These are phyloP conservation scores for Thielaviopsis euricoi DNA, from an alignment of 2,329 filamentous ascomycete species.

Conservation along the genomic window DNA sequence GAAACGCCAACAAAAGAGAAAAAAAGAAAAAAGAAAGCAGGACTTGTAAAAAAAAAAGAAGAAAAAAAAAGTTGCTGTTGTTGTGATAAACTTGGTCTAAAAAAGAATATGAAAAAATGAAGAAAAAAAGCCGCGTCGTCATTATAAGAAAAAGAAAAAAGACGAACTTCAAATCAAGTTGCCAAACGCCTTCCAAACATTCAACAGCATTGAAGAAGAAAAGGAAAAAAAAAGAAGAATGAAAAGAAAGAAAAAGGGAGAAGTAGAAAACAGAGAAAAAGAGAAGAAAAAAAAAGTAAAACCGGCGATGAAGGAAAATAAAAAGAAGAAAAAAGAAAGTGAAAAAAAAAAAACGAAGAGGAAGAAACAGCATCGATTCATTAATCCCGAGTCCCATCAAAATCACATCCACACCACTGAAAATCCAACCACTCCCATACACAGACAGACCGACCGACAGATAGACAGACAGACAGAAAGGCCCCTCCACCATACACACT, in stretches of 20 bases:
- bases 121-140: slow-evolving; percentile 8
- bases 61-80: neutral
- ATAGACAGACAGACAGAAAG: no score
- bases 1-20: neutral
- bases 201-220: neutral
- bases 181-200: neutral
- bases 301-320: neutral
- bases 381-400: neutral
- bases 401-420: neutral
- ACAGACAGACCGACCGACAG: no score
- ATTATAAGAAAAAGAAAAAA: neutral
- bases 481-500: no score
- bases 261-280: neutral
- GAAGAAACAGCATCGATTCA: neutral
- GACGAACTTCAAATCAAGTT: neutral
- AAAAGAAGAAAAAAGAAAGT: neutral
- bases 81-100: neutral
- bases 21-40: neutral
- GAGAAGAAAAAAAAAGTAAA: neutral
- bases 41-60: slow-evolving; percentile 1
- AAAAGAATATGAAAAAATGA: neutral
- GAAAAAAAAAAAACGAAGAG: neutral
- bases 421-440: no score
- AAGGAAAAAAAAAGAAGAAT: neutral
- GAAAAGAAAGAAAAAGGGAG: neutral